Conservation (phyloP, 768 basidiomycete genomes). For the Tephrocybe sp. region DNA sequence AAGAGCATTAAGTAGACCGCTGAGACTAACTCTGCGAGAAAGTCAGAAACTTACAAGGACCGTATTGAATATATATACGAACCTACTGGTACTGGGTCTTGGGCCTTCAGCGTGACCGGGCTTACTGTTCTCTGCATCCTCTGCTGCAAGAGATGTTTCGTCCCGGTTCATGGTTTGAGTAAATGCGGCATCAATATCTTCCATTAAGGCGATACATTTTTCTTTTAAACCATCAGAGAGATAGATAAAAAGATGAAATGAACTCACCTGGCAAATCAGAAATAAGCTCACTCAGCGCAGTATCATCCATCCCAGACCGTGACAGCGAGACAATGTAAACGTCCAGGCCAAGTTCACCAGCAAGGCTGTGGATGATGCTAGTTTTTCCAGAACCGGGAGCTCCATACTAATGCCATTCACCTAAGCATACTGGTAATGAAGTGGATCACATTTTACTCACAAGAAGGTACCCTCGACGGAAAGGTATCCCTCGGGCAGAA, state of each 20-base stretch:
- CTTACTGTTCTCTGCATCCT: neutral
- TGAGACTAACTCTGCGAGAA: slow-evolving; percentile 52
- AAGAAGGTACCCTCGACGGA: slow-evolving; percentile 76
- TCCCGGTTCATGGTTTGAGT: slow-evolving; percentile 42
- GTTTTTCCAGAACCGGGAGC: slow-evolving; percentile 78
- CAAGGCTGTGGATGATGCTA: slow-evolving; percentile 70
- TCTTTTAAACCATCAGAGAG: slow-evolving; percentile 23
- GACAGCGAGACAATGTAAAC: slow-evolving; percentile 70
- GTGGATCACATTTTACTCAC: slow-evolving; percentile 19
- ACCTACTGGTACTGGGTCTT: slow-evolving; percentile 13
- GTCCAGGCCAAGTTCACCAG: slow-evolving; percentile 73
- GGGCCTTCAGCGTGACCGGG: neutral
- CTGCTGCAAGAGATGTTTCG: neutral
- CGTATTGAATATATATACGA: neutral
- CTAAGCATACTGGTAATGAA: neutral
- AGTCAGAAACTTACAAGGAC: neutral
- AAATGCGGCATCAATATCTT: slow-evolving; percentile 83
- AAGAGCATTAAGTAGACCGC: slow-evolving; percentile 74
- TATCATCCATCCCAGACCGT: slow-evolving; percentile 55
- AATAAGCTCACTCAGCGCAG: slow-evolving; percentile 47
- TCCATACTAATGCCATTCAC: slow-evolving; percentile 54
- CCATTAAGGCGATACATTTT: slow-evolving; percentile 74
- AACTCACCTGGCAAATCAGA: slow-evolving; percentile 52
- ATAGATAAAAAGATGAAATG: slow-evolving; percentile 1
- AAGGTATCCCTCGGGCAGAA: slow-evolving; percentile 72